Evolutionary conservation across 345 rosid genomes (phyloP).

Genomic region (Brassica incana): DNA sequence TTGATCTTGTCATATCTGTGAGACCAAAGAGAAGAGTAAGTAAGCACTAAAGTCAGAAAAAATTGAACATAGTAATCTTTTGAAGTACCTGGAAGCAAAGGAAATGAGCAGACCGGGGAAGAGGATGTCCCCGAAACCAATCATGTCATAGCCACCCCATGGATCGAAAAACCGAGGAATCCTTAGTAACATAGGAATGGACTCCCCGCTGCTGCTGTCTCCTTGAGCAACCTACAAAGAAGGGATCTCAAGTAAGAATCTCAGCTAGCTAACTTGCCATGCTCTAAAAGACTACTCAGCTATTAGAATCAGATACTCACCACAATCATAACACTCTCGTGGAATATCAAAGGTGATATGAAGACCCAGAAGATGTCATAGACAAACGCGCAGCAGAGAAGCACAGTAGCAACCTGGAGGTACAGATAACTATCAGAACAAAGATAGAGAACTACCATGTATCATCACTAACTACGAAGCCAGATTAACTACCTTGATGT

Average conservation of each 20-base stretch:
- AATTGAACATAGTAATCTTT: not conserved
- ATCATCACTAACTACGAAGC: constrained; percentile 6
- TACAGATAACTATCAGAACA: constrained; percentile 37
- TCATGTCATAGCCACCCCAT: constrained; percentile 99
- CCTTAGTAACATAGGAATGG: constrained; percentile 92
- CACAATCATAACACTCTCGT: constrained; percentile 94
- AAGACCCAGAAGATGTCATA: constrained; percentile 99
- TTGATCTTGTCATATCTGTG: constrained; percentile 72
- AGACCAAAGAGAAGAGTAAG: constrained; percentile 23
- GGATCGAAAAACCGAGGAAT: constrained; percentile 81
- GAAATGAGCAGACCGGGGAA: constrained; percentile 94
- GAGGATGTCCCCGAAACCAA: constrained; percentile 98
- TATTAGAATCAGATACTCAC: constrained; percentile 43
- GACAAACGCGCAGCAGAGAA: constrained; percentile 90
- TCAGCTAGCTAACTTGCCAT: constrained; percentile 12
- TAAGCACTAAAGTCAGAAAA: not conserved
- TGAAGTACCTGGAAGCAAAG: constrained; percentile 68
- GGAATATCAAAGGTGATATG: constrained; percentile 83
- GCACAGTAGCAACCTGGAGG: constrained; percentile 89
- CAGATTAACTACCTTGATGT: constrained; percentile 67
- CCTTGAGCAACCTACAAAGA: constrained; percentile 87
- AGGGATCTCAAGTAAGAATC: constrained; percentile 23
- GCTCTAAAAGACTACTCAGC: not conserved
- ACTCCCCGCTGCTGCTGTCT: constrained; percentile 81
- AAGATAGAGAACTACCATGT: constrained; percentile 3